Evolutionary conservation across 1,284 basidiomycete genomes (phyloP), one percentile per base, ranked within the genome.

Genomic region (Gymnopus androsaceus): DNA sequence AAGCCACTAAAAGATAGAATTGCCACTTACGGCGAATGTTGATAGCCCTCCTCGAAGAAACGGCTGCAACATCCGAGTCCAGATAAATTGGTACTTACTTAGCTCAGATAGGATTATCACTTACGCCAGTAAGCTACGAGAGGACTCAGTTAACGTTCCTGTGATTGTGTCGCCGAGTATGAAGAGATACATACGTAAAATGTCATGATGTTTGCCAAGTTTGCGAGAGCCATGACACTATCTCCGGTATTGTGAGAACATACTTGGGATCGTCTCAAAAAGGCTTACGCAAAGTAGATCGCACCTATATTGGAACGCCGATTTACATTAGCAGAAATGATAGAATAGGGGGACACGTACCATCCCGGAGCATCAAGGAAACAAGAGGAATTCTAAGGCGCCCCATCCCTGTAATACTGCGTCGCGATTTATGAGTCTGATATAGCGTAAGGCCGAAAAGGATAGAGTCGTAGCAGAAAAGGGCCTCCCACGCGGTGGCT

Each of bases 201-300:
- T 4, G 62, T 61, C 15, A 61, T 21, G 38, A 64, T 62, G 41
- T 64, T 64, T 34, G 42, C 8, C 8, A 62, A 48, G 38, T 64
- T 64, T 3, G 58, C 59, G 3, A 62, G 50, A n/a, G 60, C 61
- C 51, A 60, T 57, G n/a, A 59, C 56, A n/a, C 62, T 63, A n/a
- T n/a, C n/a, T n/a, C n/a, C n/a, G n/a, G n/a, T n/a, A n/a, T n/a
- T n/a, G n/a, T n/a, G n/a, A n/a, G n/a, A n/a, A n/a, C n/a, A n/a
- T n/a, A n/a, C n/a, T n/a, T n/a, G n/a, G n/a, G n/a, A n/a, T n/a
- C n/a, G n/a, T n/a, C n/a, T n/a, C n/a, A n/a, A n/a, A n/a, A n/a
- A 38, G 15, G 21, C 55, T 47, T 30, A 57, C 55, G 50, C 55
- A 34, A 53, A 57, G 33, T 57, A 57, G 5, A 57, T 31, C n/a